Percentiles rank a stretch among this genome's conserved stretches.
Conservation (phyloP, 176 grass and related monocot species). For the Bolboschoenus planiculmis region DNA sequence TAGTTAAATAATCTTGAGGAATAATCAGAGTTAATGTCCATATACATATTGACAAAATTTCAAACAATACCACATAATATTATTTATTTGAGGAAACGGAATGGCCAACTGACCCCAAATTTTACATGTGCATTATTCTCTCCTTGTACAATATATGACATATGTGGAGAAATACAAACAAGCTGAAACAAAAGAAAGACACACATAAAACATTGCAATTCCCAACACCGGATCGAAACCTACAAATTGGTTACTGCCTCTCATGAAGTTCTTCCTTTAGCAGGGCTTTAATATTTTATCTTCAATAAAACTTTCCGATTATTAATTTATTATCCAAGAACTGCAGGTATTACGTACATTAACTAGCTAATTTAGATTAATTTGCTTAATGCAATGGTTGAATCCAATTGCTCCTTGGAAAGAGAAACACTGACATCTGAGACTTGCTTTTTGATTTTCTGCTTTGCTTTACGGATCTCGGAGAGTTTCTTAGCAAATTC, state of each 20-base stretch:
- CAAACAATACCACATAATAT: neutral
- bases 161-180: neutral
- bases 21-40: too few species aligned
- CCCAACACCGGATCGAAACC: neutral
- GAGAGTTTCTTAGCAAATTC: slow-evolving; percentile 51
- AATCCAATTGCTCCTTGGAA: neutral
- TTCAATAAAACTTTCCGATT: neutral
- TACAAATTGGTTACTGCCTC: neutral
- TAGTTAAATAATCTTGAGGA: neutral
- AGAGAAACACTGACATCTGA: too few species aligned
- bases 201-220: neutral
- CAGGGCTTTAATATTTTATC: neutral
- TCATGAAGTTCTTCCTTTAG: neutral
- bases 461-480: neutral
- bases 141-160: neutral
- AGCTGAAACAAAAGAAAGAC: neutral
- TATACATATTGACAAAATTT: neutral
- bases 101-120: neutral
- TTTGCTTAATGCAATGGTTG: neutral
- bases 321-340: neutral
- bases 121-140: neutral
- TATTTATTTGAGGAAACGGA: too few species aligned
- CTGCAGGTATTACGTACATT: neutral
- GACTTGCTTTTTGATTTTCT: neutral
- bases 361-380: neutral